These are phyloP conservation scores for Hymenoscyphus fructigenus DNA, from an alignment of 2,329 filamentous ascomycete genomes.

Conservation along the genomic window DNA sequence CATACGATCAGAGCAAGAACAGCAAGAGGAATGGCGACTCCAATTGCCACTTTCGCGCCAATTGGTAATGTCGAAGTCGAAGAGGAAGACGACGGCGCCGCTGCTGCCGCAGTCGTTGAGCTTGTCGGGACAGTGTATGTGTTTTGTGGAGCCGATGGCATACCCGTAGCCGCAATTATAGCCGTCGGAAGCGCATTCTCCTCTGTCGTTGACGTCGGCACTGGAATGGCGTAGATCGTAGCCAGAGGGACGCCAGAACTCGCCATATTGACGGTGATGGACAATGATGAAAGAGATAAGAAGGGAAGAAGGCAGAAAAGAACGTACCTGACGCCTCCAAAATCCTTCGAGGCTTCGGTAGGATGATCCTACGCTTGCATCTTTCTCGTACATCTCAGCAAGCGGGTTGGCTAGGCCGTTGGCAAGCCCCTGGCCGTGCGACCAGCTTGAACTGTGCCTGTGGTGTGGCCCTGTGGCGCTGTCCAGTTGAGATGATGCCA, in stretches of 20 bases:
- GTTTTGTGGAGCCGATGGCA: background rate
- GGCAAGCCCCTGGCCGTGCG: background rate
- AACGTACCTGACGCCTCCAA: background rate
- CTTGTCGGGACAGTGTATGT: background rate
- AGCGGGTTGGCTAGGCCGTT: background rate
- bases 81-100: background rate
- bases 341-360: conserved; percentile 3
- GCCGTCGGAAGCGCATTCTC: conserved; percentile 3
- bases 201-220: background rate
- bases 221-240: conserved; percentile 10
- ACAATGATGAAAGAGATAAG: background rate
- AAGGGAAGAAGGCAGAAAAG: background rate
- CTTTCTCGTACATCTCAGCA: background rate
- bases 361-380: conserved; percentile 4
- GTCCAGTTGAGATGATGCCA: too few species aligned
- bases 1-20: conserved; percentile 30
- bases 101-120: background rate
- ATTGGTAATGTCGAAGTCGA: conserved; percentile 13
- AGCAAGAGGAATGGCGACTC: conserved; percentile 35
- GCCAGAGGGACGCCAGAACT: background rate
- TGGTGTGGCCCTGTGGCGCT: too few species aligned
- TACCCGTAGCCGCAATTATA: conserved; percentile 3
- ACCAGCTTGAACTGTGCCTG: background rate
- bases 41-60: conserved; percentile 29
- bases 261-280: background rate